phyloP scores from a whole-genome alignment of 371 early-diverging fungal species.

The Rhizopus delemar region DNA sequence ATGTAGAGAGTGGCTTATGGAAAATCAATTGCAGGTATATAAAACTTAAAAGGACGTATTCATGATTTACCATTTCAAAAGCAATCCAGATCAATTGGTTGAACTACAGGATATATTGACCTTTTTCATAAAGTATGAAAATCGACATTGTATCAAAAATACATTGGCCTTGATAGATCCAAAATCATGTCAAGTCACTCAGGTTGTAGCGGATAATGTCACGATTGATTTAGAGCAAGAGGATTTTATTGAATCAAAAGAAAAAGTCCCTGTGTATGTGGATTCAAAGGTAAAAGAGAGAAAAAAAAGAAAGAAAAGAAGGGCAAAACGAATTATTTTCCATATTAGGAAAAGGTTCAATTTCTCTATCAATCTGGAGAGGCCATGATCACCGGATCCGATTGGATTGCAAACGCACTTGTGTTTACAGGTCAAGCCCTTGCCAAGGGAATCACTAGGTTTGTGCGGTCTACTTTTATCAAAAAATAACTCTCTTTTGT shows the following conservation, averaged over 20 bases:
- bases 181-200: constrained; percentile 36
- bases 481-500: neutral
- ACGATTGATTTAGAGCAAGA: constrained; percentile 24
- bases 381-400: constrained; percentile 39
- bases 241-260: constrained; percentile 23
- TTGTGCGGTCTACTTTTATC: neutral
- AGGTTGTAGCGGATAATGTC: constrained; percentile 39
- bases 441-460: constrained; percentile 33
- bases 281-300: constrained; percentile 7
- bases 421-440: constrained; percentile 35
- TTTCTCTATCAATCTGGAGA: constrained; percentile 36
- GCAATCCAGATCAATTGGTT: constrained; percentile 24
- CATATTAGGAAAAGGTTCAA: constrained; percentile 16
- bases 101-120: constrained; percentile 37
- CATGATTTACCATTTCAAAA: neutral
- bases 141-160: constrained; percentile 41
- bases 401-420: constrained; percentile 38
- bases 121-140: constrained; percentile 41
- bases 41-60: neutral
- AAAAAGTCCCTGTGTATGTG: constrained; percentile 29
- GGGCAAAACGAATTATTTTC: neutral
- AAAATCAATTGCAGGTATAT: constrained; percentile 35
- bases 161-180: constrained; percentile 41
- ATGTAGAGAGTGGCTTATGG: constrained; percentile 36
- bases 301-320: no score